Base-by-base conservation (phyloP, 1,139 yeast species). In the Protomyces inundatus region DNA sequence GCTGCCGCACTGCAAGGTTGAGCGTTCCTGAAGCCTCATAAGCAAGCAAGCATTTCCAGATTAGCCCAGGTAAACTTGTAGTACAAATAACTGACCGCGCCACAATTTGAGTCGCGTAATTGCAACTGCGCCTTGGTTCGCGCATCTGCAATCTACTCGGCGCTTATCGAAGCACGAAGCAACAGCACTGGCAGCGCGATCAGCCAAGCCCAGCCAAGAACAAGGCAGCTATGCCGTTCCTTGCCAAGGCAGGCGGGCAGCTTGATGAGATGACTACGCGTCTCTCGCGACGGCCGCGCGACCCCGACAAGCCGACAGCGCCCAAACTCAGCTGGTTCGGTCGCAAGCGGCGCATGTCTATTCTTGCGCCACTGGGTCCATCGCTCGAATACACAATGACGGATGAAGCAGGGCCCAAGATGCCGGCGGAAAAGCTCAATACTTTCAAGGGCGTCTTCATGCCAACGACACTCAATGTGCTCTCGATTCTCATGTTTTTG, bases 381-480 rank as follows among this genome's bases (percentile, higher is more conserved):
- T 16, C 42, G 9, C 53, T 58, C 12, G 62, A 58, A 35, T 58
- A 58, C 35, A 39, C 56, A 9, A 58, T 52, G 45, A 58, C 62
- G 12, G 62, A 58, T 16, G 46, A 53, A 34, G 52, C 56, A 10
- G 42, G 45, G 16, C 39, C 16, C 14, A 35, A 36, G 36, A 9
- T 56, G 6, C 6, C 52, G 14, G 14, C 42, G 6, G 14, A 64
- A 70, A 88, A 88, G 70, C 74, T 88, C 61, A 88, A 84, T 34
- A 88, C 95, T 0, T 83, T 86, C 67, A 84, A 83, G 66, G 96
- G 96, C 14, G 95, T 87, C 30, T 87, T 87, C 69, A 78, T 87
- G 39, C 95, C 95, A 7, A 87, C 93, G 0, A 81, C 90, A 6
- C 79, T 87, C 55, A 87, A 87, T 73, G 91, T 87, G 61, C 77